Conservation (phyloP, 768 basidiomycete genomes). For the Piloderma croceum region DNA sequence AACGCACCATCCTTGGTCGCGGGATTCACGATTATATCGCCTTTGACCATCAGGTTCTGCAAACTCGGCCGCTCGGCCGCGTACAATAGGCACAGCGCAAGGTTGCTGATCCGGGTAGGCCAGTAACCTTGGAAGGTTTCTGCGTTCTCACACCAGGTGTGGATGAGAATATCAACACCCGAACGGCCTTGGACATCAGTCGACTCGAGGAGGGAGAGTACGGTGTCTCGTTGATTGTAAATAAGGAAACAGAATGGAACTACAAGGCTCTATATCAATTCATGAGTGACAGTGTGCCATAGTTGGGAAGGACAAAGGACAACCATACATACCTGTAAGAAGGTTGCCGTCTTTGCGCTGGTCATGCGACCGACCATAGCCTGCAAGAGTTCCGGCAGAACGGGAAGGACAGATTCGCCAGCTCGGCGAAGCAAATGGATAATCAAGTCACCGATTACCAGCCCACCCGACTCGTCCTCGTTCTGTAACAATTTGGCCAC, state of each 20-base stretch:
- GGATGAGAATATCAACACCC: conserved; percentile 82
- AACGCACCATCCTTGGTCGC: conserved; percentile 76
- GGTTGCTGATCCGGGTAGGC: conserved; percentile 79
- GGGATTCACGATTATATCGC: conserved; percentile 82
- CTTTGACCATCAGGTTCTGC: conserved; percentile 72
- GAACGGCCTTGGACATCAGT: conserved; percentile 53
- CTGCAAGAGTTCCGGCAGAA: conserved; percentile 80
- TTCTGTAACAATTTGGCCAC: conserved; percentile 73
- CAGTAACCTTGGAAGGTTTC: conserved; percentile 95
- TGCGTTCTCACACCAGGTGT: conserved; percentile 92
- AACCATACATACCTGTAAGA: conserved; percentile 64
- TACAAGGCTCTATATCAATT: conserved; percentile 61
- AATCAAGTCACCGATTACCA: conserved; percentile 91
- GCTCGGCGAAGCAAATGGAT: conserved; percentile 86
- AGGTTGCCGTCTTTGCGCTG: conserved; percentile 84
- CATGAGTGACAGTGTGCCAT: neutral
- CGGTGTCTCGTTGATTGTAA: conserved; percentile 76
- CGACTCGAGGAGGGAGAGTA: conserved; percentile 71
- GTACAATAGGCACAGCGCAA: conserved; percentile 77
- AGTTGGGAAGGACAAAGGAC: neutral
- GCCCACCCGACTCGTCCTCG: conserved; percentile 87
- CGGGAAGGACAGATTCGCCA: conserved; percentile 73
- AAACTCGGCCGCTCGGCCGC: conserved; percentile 59
- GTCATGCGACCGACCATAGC: conserved; percentile 80
- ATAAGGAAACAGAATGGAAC: conserved; percentile 94